A percentile compares a stretch with the other conserved stretches of the same genome.
Conservation (phyloP, 2,329 filamentous ascomycete genomes). For the Penicillium sp. region DNA sequence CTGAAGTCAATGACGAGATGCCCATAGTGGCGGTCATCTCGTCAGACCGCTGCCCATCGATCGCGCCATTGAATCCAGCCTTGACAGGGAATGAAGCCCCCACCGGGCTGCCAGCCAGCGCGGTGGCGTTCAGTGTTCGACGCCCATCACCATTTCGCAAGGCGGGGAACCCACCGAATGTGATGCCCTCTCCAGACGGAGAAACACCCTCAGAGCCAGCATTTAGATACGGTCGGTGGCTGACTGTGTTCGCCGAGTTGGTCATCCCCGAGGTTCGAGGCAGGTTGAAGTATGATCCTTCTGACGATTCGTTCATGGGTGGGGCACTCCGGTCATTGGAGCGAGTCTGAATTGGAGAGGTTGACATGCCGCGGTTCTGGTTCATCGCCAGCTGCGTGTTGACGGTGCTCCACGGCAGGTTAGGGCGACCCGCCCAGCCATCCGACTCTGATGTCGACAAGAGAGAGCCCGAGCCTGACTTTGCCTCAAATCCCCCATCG, state of each 20-base stretch:
- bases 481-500: constrained; percentile 48
- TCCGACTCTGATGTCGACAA: constrained; percentile 69
- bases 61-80: constrained; percentile 27
- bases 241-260: constrained; percentile 18
- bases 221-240: constrained; percentile 37
- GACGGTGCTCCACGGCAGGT: constrained; percentile 59
- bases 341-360: constrained; percentile 60
- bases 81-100: constrained; percentile 33
- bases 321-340: constrained; percentile 46
- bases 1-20: constrained; percentile 31
- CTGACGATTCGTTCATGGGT: constrained; percentile 45
- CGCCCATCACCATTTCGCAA: constrained; percentile 37
- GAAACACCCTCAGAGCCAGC: constrained; percentile 34
- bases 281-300: constrained; percentile 49
- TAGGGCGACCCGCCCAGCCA: constrained; percentile 55
- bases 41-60: constrained; percentile 32
- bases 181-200: constrained; percentile 34
- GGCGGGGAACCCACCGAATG: constrained; percentile 31
- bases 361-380: constrained; percentile 47
- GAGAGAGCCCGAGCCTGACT: constrained; percentile 69
- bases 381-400: constrained; percentile 51
- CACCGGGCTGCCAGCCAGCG: constrained; percentile 33
- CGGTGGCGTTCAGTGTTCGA: constrained; percentile 32
- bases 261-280: constrained; percentile 48
- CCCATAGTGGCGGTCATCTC: constrained; percentile 29